Evolutionary conservation across 768 basidiomycete genomes (phyloP).

Genomic region (Suillus subaureus): DNA sequence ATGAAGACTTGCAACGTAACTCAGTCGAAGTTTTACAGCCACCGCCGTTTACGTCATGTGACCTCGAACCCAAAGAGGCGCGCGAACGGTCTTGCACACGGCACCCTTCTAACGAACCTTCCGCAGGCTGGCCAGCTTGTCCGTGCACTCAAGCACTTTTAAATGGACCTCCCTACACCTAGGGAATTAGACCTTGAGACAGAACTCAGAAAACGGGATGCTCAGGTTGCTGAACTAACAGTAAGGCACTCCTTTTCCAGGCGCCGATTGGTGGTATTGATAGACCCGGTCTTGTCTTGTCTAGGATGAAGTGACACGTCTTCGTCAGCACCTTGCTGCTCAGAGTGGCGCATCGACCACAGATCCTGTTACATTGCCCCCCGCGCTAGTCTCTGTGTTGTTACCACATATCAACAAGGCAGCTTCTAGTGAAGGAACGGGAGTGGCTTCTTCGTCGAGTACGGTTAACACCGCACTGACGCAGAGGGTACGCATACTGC

Average conservation of each 20-base stretch:
- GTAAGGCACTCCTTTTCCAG: constrained; percentile 47
- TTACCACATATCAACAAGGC: constrained; percentile 62
- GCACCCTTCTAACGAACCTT: constrained; percentile 14
- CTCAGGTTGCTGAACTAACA: constrained; percentile 68
- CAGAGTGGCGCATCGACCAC: constrained; percentile 62
- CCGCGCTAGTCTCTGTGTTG: constrained; percentile 66
- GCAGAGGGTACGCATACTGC: constrained; percentile 69
- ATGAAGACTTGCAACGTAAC: not conserved
- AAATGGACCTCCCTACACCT: constrained; percentile 71
- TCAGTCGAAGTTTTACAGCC: constrained; percentile 29
- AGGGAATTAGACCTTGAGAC: constrained; percentile 84
- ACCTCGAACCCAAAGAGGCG: constrained; percentile 26
- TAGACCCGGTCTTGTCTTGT: constrained; percentile 12
- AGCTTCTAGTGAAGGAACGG: constrained; percentile 30
- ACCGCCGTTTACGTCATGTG: constrained; percentile 33
- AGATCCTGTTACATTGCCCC: constrained; percentile 70
- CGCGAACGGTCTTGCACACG: constrained; percentile 29
- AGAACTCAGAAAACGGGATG: constrained; percentile 73
- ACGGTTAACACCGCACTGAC: constrained; percentile 75
- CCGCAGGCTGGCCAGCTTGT: constrained; percentile 15
- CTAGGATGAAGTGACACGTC: constrained; percentile 73
- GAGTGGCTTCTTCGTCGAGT: constrained; percentile 42
- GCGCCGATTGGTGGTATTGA: constrained; percentile 25
- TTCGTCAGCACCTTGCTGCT: constrained; percentile 64
- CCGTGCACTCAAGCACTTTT: constrained; percentile 17